Conservation (phyloP, 495 filamentous ascomycete species). For the Aspergillus coremiiformis region DNA sequence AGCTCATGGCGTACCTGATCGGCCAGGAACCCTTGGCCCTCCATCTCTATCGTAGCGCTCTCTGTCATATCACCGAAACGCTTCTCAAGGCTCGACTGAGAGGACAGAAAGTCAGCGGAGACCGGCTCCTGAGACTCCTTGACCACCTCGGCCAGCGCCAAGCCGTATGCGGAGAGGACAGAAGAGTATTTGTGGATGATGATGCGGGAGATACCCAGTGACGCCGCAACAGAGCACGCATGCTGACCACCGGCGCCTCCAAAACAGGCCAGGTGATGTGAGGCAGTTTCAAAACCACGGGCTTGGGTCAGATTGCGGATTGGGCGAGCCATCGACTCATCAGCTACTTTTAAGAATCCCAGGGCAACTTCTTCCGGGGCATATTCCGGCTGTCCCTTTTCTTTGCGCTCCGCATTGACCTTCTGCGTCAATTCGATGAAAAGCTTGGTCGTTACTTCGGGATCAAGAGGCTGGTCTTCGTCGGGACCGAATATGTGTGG, state of each 20-base stretch:
- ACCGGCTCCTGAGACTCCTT: slow-evolving; percentile 46
- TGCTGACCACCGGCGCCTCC: slow-evolving; percentile 51
- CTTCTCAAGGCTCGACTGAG: slow-evolving; percentile 27
- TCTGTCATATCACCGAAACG: slow-evolving; percentile 27
- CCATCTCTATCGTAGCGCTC: slow-evolving; percentile 32
- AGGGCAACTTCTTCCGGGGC: slow-evolving; percentile 77
- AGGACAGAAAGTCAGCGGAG: slow-evolving; percentile 30
- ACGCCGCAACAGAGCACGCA: slow-evolving; percentile 44
- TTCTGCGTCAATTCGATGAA: slow-evolving; percentile 71
- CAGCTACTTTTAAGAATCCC: slow-evolving; percentile 49
- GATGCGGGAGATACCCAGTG: slow-evolving; percentile 44
- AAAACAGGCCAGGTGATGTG: slow-evolving; percentile 47
- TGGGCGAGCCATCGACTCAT: slow-evolving; percentile 48
- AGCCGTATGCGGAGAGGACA: slow-evolving; percentile 46
- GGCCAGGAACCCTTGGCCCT: slow-evolving; percentile 29
- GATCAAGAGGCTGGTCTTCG: slow-evolving; percentile 81
- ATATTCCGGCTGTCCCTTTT: slow-evolving; percentile 58
- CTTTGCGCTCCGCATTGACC: slow-evolving; percentile 59
- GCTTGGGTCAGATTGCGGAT: slow-evolving; percentile 49
- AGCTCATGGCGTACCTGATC: slow-evolving; percentile 41
- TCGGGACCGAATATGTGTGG: slow-evolving; percentile 94
- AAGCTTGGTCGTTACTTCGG: slow-evolving; percentile 63
- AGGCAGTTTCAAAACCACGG: slow-evolving; percentile 42
- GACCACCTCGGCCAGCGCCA: slow-evolving; percentile 47
- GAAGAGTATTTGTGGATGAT: slow-evolving; percentile 50